phyloP scores from a whole-genome alignment of 176 grass and related monocot genomes.

The Pontederia paniculata region DNA sequence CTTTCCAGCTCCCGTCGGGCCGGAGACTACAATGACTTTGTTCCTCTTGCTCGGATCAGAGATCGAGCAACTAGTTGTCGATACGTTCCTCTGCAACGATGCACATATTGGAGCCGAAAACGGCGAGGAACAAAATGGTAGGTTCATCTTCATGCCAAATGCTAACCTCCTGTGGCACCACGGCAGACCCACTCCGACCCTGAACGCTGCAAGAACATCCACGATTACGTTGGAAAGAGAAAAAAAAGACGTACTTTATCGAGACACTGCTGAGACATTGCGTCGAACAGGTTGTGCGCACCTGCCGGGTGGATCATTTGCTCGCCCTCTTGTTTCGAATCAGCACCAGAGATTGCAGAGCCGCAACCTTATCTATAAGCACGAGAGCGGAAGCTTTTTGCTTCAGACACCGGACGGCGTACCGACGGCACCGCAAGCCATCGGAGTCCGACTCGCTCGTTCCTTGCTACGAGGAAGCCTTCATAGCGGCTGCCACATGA shows the following conservation, averaged over 20 bases:
- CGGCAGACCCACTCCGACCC: constrained; percentile 15
- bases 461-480: no score
- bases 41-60: constrained; percentile 10
- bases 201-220: constrained; percentile 16
- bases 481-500: no score
- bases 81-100: not conserved
- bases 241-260: not conserved
- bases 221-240: not conserved
- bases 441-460: no score
- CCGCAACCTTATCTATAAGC: no score
- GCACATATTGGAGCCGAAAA: not conserved
- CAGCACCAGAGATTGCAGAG: no score
- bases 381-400: no score
- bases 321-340: no score
- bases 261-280: not conserved
- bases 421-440: no score
- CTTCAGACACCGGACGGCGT: no score
- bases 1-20: constrained; percentile 51
- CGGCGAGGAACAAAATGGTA: constrained; percentile 6
- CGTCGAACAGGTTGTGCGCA: not conserved
- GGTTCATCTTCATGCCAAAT: constrained; percentile 16
- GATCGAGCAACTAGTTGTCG: not conserved
- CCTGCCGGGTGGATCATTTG: not conserved
- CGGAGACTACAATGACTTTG: constrained; percentile 67
- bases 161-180: not conserved